A percentile compares a stretch with the other conserved stretches of the same genome.
These are phyloP conservation scores for Graphium sp. DNA, from an alignment of 2,329 filamentous ascomycete species.

Conservation along the genomic window DNA sequence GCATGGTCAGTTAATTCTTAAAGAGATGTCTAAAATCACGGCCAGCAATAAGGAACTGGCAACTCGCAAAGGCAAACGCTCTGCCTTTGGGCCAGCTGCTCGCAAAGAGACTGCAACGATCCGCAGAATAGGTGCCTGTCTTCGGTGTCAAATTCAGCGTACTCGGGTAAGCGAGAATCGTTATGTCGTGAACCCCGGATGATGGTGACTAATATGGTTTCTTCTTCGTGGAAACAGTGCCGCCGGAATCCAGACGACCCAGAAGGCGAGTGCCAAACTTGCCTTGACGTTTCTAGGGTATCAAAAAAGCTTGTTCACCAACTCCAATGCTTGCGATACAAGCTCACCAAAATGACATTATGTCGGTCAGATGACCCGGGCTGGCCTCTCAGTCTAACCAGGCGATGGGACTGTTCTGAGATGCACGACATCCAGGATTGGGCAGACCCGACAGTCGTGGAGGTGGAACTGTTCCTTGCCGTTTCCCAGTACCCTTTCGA, in stretches of 20 bases:
- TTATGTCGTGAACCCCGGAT: too few species aligned
- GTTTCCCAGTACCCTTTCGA: conserved; percentile 17
- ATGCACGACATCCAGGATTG: conserved; percentile 23
- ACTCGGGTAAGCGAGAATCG: conserved; percentile 22
- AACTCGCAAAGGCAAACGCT: too few species aligned
- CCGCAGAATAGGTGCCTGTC: conserved; percentile 19
- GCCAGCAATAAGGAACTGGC: too few species aligned
- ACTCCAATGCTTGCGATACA: conserved; percentile 23
- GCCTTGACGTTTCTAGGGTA: conserved; percentile 16
- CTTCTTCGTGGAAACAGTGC: conserved; percentile 16
- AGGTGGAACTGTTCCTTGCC: conserved; percentile 21
- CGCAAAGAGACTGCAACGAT: conserved; percentile 17
- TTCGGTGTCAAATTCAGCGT: conserved; percentile 26
- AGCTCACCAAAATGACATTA: conserved; percentile 20
- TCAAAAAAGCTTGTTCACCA: conserved; percentile 30
- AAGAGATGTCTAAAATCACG: too few species aligned
- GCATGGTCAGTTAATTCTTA: too few species aligned
- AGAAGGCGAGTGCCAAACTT: conserved; percentile 20
- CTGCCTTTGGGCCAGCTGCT: conserved; percentile 10
- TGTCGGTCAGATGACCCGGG: conserved; percentile 18
- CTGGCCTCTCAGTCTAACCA: conserved; percentile 22
- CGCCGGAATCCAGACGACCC: conserved; percentile 13
- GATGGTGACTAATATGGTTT: too few species aligned
- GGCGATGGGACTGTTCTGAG: conserved; percentile 20
- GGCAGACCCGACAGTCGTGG: conserved; percentile 9